Evolutionary conservation across 495 filamentous ascomycete species (phyloP).

Genomic region (Neurospora tetrasperma): DNA sequence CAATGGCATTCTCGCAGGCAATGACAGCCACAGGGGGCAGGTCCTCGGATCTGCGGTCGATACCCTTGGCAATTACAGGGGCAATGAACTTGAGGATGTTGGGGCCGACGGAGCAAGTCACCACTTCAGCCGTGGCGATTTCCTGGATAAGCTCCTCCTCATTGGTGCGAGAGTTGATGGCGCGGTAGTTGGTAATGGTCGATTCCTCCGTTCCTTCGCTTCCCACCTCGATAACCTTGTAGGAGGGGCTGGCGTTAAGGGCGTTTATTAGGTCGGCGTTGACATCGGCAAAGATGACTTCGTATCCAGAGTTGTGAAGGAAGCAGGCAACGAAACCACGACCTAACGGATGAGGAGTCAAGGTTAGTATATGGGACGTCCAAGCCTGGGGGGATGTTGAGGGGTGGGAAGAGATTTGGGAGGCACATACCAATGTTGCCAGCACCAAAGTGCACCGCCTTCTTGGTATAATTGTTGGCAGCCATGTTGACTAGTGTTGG

Average conservation of each 20-base stretch:
- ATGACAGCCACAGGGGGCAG: conserved; percentile 75
- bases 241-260: conserved; percentile 62
- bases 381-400: background rate
- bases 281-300: conserved; percentile 94
- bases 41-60: conserved; percentile 58
- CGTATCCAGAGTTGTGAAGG: conserved; percentile 76
- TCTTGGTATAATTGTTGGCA: conserved; percentile 37
- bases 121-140: conserved; percentile 75
- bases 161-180: conserved; percentile 85
- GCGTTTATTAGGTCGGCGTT: conserved; percentile 66
- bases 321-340: conserved; percentile 51
- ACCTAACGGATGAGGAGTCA: conserved; percentile 23
- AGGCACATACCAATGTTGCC: conserved; percentile 62
- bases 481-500: conserved; percentile 7
- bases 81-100: conserved; percentile 94
- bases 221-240: conserved; percentile 89
- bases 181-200: conserved; percentile 84
- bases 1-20: conserved; percentile 95
- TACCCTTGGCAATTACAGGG: conserved; percentile 82
- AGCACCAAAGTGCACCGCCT: conserved; percentile 87
- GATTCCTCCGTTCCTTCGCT: conserved; percentile 70
- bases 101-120: conserved; percentile 95
- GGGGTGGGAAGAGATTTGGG: background rate
- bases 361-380: conserved; percentile 2
- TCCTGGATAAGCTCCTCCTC: conserved; percentile 70